Evolutionary conservation across 129 eudicot genomes (phyloP).

Genomic region (Scalesia atractyloides): DNA sequence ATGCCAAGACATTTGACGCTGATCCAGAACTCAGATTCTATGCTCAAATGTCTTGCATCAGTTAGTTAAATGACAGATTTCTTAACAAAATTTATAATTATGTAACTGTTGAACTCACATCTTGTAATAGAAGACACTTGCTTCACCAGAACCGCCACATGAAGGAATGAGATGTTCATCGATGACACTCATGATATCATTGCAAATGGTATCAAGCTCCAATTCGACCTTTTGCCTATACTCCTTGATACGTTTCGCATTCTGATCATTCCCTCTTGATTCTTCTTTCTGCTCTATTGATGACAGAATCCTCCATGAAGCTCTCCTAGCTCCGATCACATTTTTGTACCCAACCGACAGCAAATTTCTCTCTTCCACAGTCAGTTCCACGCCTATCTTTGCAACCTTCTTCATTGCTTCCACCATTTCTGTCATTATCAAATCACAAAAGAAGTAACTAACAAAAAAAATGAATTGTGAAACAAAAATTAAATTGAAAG

Average conservation of each 20-base stretch:
- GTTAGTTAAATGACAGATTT: conserved; percentile 6
- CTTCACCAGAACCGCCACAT: conserved; percentile 48
- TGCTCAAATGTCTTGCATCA: conserved; percentile 14
- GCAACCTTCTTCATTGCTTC: conserved; percentile 71
- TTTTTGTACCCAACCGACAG: conserved; percentile 69
- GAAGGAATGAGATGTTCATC: conserved; percentile 76
- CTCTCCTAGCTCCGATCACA: conserved; percentile 64
- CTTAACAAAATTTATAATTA: background rate
- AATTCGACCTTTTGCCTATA: conserved; percentile 59
- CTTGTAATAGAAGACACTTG: conserved; percentile 61
- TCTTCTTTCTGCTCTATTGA: conserved; percentile 72
- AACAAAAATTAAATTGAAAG: conserved; percentile 3
- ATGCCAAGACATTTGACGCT: background rate
- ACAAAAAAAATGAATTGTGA: background rate
- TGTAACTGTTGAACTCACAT: conserved; percentile 44
- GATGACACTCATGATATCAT: conserved; percentile 58
- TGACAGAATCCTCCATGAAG: conserved; percentile 68
- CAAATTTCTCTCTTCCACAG: conserved; percentile 66
- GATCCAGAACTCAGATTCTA: conserved; percentile 9
- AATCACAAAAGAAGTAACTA: conserved; percentile 4
- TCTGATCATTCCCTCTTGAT: conserved; percentile 57
- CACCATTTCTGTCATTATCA: conserved; percentile 56
- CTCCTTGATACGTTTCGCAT: conserved; percentile 55
- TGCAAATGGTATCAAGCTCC: conserved; percentile 59
- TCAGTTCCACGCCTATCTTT: conserved; percentile 54